Percentiles rank a stretch among this genome's conserved stretches.
Evolutionary conservation across 2,329 filamentous ascomycete species (phyloP).

Genomic region (Hypomyces perniciosus): DNA sequence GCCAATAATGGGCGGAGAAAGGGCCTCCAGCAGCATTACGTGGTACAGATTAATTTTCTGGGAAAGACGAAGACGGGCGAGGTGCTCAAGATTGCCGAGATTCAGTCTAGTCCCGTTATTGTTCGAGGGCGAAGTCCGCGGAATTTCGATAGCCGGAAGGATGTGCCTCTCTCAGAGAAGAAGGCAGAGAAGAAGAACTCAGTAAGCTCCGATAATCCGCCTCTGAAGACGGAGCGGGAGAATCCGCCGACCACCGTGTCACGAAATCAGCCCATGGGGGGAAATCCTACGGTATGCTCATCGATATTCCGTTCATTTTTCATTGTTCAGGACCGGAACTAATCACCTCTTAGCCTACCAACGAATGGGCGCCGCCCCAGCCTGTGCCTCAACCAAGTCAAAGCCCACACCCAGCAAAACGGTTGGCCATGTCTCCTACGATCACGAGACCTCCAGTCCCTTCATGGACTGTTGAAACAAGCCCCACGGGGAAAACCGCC

Average conservation of each 20-base stretch:
- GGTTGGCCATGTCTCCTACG: conserved; percentile 46
- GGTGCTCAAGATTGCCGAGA: conserved; percentile 70
- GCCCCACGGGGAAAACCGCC: conserved; percentile 18
- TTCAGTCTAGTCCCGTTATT: conserved; percentile 88
- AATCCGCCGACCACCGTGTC: conserved; percentile 23
- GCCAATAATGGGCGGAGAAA: conserved; percentile 94
- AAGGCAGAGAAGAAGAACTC: conserved; percentile 41
- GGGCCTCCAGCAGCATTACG: conserved; percentile 90
- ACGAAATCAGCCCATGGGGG: conserved; percentile 27
- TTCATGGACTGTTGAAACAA: conserved; percentile 38
- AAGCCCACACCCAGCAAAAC: conserved; percentile 46
- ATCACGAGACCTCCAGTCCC: conserved; percentile 49
- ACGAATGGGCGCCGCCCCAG: conserved; percentile 42
- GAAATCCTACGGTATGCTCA: conserved; percentile 29
- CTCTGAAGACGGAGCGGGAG: conserved; percentile 30
- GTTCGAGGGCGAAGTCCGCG: conserved; percentile 86
- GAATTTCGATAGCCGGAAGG: conserved; percentile 89
- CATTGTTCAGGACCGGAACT: conserved; percentile 8
- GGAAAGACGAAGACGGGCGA: conserved; percentile 66
- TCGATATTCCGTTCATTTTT: background rate
- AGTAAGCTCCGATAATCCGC: conserved; percentile 26
- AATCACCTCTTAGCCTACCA: conserved; percentile 25
- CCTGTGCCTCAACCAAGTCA: conserved; percentile 29
- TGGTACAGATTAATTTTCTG: conserved; percentile 77
- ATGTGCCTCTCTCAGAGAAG: conserved; percentile 65